These are phyloP conservation scores for Leccinum fibrillosum DNA, from an alignment of 768 basidiomycete species.

Conservation along the genomic window DNA sequence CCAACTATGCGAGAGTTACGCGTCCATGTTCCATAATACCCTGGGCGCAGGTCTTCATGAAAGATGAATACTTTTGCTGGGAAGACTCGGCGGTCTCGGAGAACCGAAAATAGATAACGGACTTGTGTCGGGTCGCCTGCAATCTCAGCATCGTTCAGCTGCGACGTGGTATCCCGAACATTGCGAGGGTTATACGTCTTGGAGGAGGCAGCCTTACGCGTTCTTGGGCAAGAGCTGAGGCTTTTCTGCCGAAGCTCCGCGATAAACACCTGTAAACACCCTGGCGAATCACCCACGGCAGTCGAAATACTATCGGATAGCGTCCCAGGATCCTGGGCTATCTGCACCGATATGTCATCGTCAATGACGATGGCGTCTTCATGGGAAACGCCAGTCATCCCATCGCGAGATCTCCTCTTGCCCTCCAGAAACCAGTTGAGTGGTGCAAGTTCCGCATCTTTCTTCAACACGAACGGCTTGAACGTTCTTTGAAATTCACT, in stretches of 20 bases:
- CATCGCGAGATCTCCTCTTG: conserved; percentile 24
- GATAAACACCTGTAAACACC: conserved; percentile 15
- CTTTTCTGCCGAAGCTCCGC: conserved; percentile 31
- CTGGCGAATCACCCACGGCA: background rate
- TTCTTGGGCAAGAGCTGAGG: conserved; percentile 18
- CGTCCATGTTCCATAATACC: conserved; percentile 95
- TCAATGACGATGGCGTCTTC: conserved; percentile 62
- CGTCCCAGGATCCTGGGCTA: conserved; percentile 5
- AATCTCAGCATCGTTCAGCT: conserved; percentile 76
- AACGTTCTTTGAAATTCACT: conserved; percentile 76
- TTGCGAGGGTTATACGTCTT: conserved; percentile 32
- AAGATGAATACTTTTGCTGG: conserved; percentile 86
- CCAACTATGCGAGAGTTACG: conserved; percentile 74
- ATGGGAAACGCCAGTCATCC: conserved; percentile 23
- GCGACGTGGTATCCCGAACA: conserved; percentile 52
- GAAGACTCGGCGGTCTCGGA: conserved; percentile 59
- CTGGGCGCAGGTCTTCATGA: conserved; percentile 79
- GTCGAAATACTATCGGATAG: background rate
- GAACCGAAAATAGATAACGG: conserved; percentile 55
- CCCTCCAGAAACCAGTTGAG: conserved; percentile 59
- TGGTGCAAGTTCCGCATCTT: conserved; percentile 68
- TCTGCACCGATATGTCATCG: conserved; percentile 27
- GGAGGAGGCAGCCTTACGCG: conserved; percentile 18
- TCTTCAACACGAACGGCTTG: conserved; percentile 77
- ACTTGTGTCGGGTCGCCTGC: conserved; percentile 68